These are phyloP conservation scores for Lepiota subincarnata DNA, from an alignment of 768 basidiomycete genomes.

Conservation along the genomic window DNA sequence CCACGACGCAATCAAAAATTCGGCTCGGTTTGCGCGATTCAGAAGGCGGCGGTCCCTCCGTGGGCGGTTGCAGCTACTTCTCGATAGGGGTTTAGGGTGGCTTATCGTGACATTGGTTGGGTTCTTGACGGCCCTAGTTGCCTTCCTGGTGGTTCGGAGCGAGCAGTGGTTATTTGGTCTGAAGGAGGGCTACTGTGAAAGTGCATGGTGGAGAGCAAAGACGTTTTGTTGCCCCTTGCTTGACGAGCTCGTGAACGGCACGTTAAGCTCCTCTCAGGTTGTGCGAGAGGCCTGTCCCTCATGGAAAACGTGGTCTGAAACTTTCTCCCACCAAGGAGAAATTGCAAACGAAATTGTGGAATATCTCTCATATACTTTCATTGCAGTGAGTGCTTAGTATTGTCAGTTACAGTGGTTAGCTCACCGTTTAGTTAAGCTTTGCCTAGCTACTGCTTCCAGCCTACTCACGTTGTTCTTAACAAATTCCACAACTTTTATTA, in stretches of 20 bases:
- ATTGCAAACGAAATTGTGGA: slow-evolving; percentile 47
- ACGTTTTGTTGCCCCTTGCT: slow-evolving; percentile 73
- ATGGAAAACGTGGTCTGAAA: slow-evolving; percentile 77
- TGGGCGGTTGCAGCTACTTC: slow-evolving; percentile 53
- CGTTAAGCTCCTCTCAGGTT: neutral
- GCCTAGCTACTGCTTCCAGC: slow-evolving; percentile 67
- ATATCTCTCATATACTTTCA: slow-evolving; percentile 63
- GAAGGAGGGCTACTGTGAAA: slow-evolving; percentile 85
- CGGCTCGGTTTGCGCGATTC: slow-evolving; percentile 71
- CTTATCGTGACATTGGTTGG: slow-evolving; percentile 87
- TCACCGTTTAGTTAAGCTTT: slow-evolving; percentile 41
- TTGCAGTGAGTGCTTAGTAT: slow-evolving; percentile 61
- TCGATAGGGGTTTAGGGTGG: slow-evolving; percentile 86
- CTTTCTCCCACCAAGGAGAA: slow-evolving; percentile 33
- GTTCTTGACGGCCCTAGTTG: slow-evolving; percentile 77
- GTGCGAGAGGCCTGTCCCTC: slow-evolving; percentile 46
- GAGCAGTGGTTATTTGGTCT: slow-evolving; percentile 90
- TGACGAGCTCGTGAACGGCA: slow-evolving; percentile 16
- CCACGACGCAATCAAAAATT: slow-evolving; percentile 94
- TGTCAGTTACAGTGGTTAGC: neutral
- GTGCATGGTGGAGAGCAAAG: slow-evolving; percentile 67
- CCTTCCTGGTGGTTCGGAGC: slow-evolving; percentile 79
- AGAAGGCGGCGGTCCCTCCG: slow-evolving; percentile 67
- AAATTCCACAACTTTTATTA: slow-evolving; percentile 82
- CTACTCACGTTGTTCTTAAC: slow-evolving; percentile 85